Percentiles rank a stretch among this genome's conserved stretches.
Evolutionary conservation across 2,329 filamentous ascomycete genomes (phyloP).

Genomic region (Cordyceps militaris): DNA sequence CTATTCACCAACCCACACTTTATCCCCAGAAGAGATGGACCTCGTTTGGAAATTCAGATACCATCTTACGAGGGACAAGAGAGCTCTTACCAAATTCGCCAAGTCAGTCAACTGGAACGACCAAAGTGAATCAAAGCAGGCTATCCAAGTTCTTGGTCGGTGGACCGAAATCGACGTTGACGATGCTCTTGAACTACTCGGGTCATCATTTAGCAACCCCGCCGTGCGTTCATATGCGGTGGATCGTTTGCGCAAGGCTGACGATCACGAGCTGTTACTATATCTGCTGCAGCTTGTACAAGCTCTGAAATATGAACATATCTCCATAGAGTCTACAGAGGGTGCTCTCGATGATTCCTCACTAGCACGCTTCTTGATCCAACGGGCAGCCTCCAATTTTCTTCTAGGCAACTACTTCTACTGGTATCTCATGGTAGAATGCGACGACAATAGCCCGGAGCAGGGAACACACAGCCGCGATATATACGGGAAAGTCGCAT

Average conservation of each 20-base stretch:
- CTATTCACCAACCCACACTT: constrained; percentile 83
- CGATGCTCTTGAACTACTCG: constrained; percentile 87
- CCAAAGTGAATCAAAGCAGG: constrained; percentile 75
- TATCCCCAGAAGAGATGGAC: constrained; percentile 89
- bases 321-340: constrained; percentile 48
- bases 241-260: constrained; percentile 81
- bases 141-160: constrained; percentile 79
- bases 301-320: constrained; percentile 87
- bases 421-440: constrained; percentile 99
- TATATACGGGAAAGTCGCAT: constrained; percentile 88
- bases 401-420: constrained; percentile 91
- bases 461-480: constrained; percentile 70
- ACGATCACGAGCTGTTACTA: constrained; percentile 82
- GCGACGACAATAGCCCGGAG: constrained; percentile 73
- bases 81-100: constrained; percentile 90
- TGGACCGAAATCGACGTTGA: constrained; percentile 98
- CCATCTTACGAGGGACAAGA: constrained; percentile 85
- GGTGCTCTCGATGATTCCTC: constrained; percentile 70
- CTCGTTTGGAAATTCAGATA: constrained; percentile 97
- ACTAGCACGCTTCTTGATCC: constrained; percentile 80
- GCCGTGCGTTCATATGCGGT: constrained; percentile 90
- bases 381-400: constrained; percentile 80
- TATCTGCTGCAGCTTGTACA: constrained; percentile 94
- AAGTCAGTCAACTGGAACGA: constrained; percentile 96
- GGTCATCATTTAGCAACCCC: constrained; percentile 83